These are phyloP conservation scores for Penicillium sclerotiorum DNA, from an alignment of 2,329 filamentous ascomycete genomes.

Conservation along the genomic window DNA sequence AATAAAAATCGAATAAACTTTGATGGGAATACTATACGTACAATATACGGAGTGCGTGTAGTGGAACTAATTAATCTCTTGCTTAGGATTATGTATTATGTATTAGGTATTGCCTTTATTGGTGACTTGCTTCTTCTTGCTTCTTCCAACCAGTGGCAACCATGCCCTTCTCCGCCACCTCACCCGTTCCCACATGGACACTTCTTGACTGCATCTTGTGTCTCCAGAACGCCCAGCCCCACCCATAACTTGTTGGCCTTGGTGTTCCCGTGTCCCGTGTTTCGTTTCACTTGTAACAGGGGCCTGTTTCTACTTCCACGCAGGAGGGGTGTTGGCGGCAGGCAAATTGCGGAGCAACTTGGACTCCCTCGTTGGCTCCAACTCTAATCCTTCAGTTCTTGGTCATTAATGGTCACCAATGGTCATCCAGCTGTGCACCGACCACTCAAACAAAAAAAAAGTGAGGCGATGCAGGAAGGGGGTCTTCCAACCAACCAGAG, in stretches of 20 bases:
- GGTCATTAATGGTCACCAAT: conserved; percentile 14
- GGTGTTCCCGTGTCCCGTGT: conserved; percentile 6
- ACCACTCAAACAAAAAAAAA: conserved; percentile 16
- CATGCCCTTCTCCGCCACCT: conserved; percentile 7
- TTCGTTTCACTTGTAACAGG: conserved; percentile 5
- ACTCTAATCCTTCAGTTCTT: not conserved
- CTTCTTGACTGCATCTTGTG: not conserved
- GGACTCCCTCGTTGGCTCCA: too few species aligned
- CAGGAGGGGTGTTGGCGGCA: too few species aligned
- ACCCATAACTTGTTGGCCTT: not conserved
- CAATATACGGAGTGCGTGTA: too few species aligned
- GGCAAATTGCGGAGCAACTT: too few species aligned
- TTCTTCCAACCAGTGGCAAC: conserved; percentile 1
- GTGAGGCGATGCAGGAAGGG: conserved; percentile 31
- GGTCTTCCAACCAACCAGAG: conserved; percentile 20
- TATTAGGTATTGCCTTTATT: too few species aligned
- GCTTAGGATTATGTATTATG: too few species aligned
- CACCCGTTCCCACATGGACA: conserved; percentile 8
- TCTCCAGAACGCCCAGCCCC: not conserved
- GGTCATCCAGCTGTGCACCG: not conserved
- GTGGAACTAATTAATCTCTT: too few species aligned
- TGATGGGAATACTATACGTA: too few species aligned
- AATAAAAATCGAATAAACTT: too few species aligned
- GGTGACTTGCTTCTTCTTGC: not conserved
- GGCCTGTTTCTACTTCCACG: not conserved